These are phyloP conservation scores for Chrysanthemum makinoi DNA, from an alignment of 129 eudicot genomes.

Conservation along the genomic window DNA sequence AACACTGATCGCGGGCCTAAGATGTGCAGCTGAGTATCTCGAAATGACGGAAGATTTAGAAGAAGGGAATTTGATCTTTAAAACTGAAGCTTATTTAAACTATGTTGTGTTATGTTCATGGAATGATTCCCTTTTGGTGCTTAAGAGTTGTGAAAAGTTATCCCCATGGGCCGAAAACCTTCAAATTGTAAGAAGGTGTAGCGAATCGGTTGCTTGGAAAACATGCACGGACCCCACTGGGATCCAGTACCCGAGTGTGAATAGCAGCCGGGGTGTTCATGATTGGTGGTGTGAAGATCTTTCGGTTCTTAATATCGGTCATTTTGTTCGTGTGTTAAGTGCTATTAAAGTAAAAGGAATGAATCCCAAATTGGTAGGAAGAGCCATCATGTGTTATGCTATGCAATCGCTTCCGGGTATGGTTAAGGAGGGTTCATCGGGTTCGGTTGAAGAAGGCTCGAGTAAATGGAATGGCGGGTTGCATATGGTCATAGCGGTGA, in stretches of 20 bases:
- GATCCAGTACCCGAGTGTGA: constrained; percentile 57
- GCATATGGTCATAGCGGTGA: constrained; percentile 59
- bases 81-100: constrained; percentile 90
- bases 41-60: constrained; percentile 97
- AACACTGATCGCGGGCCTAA: constrained; percentile 60
- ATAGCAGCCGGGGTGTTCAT: constrained; percentile 47
- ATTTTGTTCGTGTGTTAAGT: constrained; percentile 80
- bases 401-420: constrained; percentile 69
- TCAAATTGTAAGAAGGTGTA: constrained; percentile 83
- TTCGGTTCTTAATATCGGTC: constrained; percentile 74
- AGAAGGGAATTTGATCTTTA: constrained; percentile 86
- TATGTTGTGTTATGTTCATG: constrained; percentile 81
- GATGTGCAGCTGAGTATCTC: constrained; percentile 87
- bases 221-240: constrained; percentile 79
- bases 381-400: constrained; percentile 71
- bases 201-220: constrained; percentile 91
- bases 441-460: constrained; percentile 35
- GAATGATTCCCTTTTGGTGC: constrained; percentile 80
- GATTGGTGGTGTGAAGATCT: constrained; percentile 97
- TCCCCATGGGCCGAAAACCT: constrained; percentile 97
- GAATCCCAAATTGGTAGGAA: constrained; percentile 67
- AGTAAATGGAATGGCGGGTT: constrained; percentile 57
- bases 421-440: constrained; percentile 47
- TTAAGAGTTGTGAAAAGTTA: constrained; percentile 69
- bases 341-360: constrained; percentile 89